Evolutionary conservation across 1,284 basidiomycete genomes (phyloP).

Genomic region (Earliella scabrosa): DNA sequence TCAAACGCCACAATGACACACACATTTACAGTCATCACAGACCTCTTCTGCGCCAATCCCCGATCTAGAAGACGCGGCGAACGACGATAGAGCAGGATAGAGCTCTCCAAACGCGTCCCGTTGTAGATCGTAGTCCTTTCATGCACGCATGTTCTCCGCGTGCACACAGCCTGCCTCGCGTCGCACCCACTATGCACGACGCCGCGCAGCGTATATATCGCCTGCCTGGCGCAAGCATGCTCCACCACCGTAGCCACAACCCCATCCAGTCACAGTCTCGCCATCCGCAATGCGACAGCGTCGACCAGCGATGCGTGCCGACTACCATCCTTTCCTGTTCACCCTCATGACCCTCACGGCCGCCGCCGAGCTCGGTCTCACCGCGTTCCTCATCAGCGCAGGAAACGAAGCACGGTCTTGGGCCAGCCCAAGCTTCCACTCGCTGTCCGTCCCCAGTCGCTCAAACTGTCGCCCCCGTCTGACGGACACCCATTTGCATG

Average conservation of each 20-base stretch:
- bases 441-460: constrained; percentile 51
- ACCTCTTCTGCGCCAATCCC: no score
- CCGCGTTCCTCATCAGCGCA: constrained; percentile 68
- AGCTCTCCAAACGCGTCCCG: background rate
- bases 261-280: constrained; percentile 10
- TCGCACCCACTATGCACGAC: constrained; percentile 17
- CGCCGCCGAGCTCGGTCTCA: constrained; percentile 71
- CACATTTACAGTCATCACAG: no score
- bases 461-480: constrained; percentile 17
- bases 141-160: constrained; percentile 22
- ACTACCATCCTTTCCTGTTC: constrained; percentile 74
- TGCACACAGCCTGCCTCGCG: constrained; percentile 17
- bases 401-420: constrained; percentile 65
- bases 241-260: constrained; percentile 1
- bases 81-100: background rate
- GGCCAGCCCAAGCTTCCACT: constrained; percentile 65
- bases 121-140: background rate
- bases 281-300: constrained; percentile 26
- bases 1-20: no score
- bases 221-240: constrained; percentile 1
- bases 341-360: constrained; percentile 67
- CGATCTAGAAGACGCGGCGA: background rate
- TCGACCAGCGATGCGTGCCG: constrained; percentile 42
- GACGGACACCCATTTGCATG: constrained; percentile 13
- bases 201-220: constrained; percentile 8